Evolutionary conservation across 768 basidiomycete genomes (phyloP), one percentile per base, ranked within the genome.

Genomic region (Amanita molliuscula): DNA sequence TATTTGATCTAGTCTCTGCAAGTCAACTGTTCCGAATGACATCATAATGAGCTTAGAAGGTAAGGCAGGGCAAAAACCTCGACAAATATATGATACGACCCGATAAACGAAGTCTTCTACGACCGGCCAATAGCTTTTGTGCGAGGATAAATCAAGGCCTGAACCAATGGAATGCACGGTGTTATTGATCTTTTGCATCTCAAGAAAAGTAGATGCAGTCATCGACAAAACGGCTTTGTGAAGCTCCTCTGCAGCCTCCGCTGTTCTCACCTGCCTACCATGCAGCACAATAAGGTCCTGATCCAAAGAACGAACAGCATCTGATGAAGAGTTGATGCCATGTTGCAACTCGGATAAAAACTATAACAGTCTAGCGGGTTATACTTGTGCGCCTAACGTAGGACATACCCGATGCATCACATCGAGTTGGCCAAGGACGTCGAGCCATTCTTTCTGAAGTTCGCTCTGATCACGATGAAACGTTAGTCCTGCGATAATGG

Each of bases 111-210:
- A 15, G 6, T 25, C 44, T 46, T 55, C 54, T 53, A 56, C 29
- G 16, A 54, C 13, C 10, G 51, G 51, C 40, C 40, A 23, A 15
- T 49, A 42, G 31, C 37, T 47, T 25, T 31, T 41, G 23, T 52
- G 38, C 49, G 56, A 43, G 48, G 53, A 37, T 4, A 21, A 41
- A 1, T 18, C 36, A 13, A 75, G 53, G 5, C 59, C 60, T 42
- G 64, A 59, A 31, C 62, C 62, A 18, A 74, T 55, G 6, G 62
- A 56, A 13, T 52, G 55, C 3, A 72, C 67, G 18, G 79, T 74
- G 16, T 59, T 66, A 43, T 74, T 77, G 48, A 82, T 71, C 50
- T 66, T 68, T 47, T 68, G 63, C 33, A 81, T 60, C 54, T 77
- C 76, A 13, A 55, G 50, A 18, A 66, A 68, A 2, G 75, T 67